Evolutionary conservation across 148 eudicot genomes (phyloP).

Genomic region (Beta vulgaris): DNA sequence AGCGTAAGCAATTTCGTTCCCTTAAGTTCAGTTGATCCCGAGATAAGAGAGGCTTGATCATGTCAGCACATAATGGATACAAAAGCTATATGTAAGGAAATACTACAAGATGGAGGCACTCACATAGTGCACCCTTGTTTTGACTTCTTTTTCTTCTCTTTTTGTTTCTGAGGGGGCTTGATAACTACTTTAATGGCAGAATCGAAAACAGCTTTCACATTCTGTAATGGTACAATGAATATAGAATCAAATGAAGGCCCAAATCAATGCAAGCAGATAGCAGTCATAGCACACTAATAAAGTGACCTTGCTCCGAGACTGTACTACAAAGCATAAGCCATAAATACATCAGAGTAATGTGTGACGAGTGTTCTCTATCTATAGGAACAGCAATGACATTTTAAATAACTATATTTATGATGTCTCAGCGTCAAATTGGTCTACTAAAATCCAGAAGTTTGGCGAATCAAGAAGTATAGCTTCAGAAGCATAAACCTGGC

Average conservation of each 20-base stretch:
- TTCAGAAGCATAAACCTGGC: background rate
- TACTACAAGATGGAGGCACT: slow-evolving; percentile 26
- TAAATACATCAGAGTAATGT: background rate
- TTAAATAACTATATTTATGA: background rate
- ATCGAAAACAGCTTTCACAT: slow-evolving; percentile 97
- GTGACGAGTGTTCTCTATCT: background rate
- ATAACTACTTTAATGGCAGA: slow-evolving; percentile 93
- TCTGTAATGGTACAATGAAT: slow-evolving; percentile 39
- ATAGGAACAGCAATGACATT: background rate
- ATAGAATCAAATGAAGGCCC: background rate
- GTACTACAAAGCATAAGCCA: background rate
- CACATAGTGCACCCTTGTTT: slow-evolving; percentile 63
- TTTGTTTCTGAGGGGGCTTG: slow-evolving; percentile 84
- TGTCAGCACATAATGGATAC: background rate
- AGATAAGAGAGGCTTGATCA: background rate
- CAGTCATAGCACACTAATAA: background rate
- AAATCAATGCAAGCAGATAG: background rate
- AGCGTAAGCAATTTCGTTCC: too few relatives aligned
- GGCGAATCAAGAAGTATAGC: background rate
- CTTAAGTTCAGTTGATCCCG: too few relatives aligned
- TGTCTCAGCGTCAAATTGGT: background rate
- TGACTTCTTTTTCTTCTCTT: slow-evolving; percentile 83
- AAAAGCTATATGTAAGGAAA: background rate
- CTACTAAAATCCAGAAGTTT: background rate
- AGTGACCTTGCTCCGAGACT: background rate